phyloP scores from a whole-genome alignment of 2,329 filamentous ascomycete genomes.

The Beauveria rudraprayagi region DNA sequence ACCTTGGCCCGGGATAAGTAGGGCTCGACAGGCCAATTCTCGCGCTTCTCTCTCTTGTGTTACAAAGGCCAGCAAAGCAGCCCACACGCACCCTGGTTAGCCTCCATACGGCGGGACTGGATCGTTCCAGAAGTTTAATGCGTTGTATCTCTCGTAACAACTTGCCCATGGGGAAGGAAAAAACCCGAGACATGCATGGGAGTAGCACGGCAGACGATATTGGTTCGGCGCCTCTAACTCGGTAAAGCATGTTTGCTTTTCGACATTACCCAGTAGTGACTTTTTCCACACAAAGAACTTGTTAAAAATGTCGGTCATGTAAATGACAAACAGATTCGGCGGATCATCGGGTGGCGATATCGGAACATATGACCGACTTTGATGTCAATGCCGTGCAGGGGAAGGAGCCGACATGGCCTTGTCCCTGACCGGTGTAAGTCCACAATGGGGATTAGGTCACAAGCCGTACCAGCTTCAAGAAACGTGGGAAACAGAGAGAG shows the following conservation, averaged over 20 bases:
- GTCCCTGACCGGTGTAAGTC: neutral
- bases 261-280: neutral
- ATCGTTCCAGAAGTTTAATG: constrained; percentile 1
- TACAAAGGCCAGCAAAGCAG: neutral
- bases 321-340: neutral
- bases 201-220: neutral
- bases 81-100: neutral
- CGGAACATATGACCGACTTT: neutral
- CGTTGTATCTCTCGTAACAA: neutral
- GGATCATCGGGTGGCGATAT: neutral
- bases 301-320: neutral
- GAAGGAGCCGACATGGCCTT: neutral
- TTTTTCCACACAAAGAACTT: neutral
- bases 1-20: neutral
- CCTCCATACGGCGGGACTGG: neutral
- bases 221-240: neutral
- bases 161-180: neutral
- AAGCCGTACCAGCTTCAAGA: neutral
- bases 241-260: neutral
- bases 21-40: neutral
- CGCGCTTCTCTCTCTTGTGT: neutral
- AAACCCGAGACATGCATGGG: neutral
- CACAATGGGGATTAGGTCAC: neutral
- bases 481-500: neutral
- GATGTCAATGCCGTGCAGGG: neutral